Base-by-base conservation (phyloP, 768 basidiomycete genomes). In the Pluteus cervinus region DNA sequence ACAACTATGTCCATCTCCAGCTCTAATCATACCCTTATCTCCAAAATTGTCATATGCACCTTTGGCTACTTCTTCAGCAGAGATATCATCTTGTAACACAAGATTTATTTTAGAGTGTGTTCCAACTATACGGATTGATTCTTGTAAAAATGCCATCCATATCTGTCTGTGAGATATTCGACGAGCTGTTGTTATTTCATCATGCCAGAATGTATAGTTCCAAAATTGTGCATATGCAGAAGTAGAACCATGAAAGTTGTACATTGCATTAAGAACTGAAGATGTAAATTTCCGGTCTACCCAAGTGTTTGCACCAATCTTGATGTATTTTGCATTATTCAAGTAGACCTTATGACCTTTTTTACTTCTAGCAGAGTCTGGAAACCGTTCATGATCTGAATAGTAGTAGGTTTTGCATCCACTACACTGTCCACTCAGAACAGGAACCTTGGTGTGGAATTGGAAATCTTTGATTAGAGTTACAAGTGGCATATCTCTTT, bases 191-290 rank as follows among this genome's bases (percentile, higher is more conserved):
- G 23, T 23, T 21, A 43, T 38, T 44, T 15, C 40, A 28, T 40
- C 29, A 34, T 47, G 47, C 46, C 51, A 52, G 33, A 25, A 36
- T 5, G 14, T 4, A 24, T 11, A 15, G 15, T 36, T 36, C 35
- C 35, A 36, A 12, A 29, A 37, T 9, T 4, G 8, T 10, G 17
- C 23, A 16, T 37, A 37, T 9, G 36, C 26, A 4, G 36, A 22
- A 29, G 25, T 14, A 8, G 36, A 37, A 18, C 28, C 26, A 37
- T 37, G 36, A 15, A 37, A 37, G 6, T 18, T 9, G 16, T 37
- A 37, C 16, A 37, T 9, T 6, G 10, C 36, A 37, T 17, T 37
- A 17, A 37, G 3, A 1, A 37, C 36, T 2, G 26, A 17, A 37
- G 7, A 17, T 4, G 36, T 17, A 28, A 37, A 37, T 5, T 2